phyloP scores from a whole-genome alignment of 208 protist species.

The Acanthamoeba royreba region DNA sequence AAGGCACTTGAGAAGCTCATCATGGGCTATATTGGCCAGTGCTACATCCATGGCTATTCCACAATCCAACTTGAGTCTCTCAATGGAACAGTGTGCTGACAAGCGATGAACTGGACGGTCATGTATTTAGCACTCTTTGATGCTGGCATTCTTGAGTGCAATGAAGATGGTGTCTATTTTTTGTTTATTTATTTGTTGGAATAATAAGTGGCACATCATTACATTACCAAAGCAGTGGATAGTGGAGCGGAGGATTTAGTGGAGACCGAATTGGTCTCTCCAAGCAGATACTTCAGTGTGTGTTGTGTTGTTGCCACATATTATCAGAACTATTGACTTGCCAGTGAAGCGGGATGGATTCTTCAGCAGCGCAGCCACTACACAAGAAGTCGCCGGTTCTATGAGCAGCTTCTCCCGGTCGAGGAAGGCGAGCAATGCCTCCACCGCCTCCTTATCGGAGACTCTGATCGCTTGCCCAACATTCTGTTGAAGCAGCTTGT shows the following conservation, averaged over 20 bases:
- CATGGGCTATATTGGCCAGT: background rate
- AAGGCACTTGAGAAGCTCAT: background rate
- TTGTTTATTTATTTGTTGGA: background rate
- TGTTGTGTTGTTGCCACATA: background rate
- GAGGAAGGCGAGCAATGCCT: background rate
- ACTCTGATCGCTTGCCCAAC: background rate
- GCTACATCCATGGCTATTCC: background rate
- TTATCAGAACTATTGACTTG: background rate
- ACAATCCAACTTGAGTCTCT: background rate
- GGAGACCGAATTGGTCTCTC: background rate
- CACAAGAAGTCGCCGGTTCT: background rate
- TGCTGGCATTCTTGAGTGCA: background rate
- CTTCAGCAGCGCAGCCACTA: background rate
- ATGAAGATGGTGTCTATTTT: background rate
- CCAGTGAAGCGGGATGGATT: background rate
- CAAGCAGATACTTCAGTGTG: background rate
- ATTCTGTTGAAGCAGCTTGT: background rate
- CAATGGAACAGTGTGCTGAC: background rate
- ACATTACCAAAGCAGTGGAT: too few species aligned
- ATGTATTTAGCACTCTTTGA: background rate
- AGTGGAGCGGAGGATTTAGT: too few species aligned
- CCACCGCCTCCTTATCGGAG: background rate
- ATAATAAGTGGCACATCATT: too few species aligned
- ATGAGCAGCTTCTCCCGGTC: background rate
- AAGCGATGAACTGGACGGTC: background rate